Evolutionary conservation across 2,329 filamentous ascomycete species (phyloP).

Genomic region (Diaporthe eres): DNA sequence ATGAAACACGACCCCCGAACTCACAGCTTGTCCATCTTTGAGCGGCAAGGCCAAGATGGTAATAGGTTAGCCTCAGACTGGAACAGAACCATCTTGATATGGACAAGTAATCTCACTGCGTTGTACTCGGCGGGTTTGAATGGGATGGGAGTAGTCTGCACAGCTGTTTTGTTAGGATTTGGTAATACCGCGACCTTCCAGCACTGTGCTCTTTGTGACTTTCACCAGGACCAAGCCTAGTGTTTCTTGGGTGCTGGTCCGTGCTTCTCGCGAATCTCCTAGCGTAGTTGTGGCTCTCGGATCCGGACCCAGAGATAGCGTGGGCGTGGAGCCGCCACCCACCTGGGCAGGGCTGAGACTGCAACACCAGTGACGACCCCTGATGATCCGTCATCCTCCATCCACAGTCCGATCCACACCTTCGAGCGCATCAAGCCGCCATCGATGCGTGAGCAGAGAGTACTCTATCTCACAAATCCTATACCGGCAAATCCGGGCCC

Average conservation of each 20-base stretch:
- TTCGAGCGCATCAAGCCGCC: background rate
- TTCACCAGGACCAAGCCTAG: background rate
- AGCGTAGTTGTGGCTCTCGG: slow-evolving; percentile 14
- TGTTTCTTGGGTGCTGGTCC: background rate
- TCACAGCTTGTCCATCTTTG: too few species aligned
- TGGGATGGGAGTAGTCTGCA: background rate
- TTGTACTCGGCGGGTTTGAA: background rate
- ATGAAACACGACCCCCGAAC: too few species aligned
- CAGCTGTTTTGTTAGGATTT: background rate
- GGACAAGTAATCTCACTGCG: background rate
- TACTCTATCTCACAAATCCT: background rate
- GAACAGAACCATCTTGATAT: too few species aligned
- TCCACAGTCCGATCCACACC: slow-evolving; percentile 17
- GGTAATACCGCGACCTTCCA: background rate
- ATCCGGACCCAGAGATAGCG: slow-evolving; percentile 7
- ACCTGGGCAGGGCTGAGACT: slow-evolving; percentile 29
- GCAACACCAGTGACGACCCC: slow-evolving; percentile 22
- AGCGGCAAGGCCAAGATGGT: too few species aligned
- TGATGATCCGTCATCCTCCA: slow-evolving; percentile 27
- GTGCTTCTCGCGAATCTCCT: background rate
- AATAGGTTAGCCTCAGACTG: too few species aligned
- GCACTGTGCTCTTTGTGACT: background rate
- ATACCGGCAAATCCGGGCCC: background rate
- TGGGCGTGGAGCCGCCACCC: slow-evolving; percentile 3
- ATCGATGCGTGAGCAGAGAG: background rate